These are phyloP conservation scores for Carex parvula DNA, from an alignment of 176 grass and related monocot genomes.

Conservation along the genomic window DNA sequence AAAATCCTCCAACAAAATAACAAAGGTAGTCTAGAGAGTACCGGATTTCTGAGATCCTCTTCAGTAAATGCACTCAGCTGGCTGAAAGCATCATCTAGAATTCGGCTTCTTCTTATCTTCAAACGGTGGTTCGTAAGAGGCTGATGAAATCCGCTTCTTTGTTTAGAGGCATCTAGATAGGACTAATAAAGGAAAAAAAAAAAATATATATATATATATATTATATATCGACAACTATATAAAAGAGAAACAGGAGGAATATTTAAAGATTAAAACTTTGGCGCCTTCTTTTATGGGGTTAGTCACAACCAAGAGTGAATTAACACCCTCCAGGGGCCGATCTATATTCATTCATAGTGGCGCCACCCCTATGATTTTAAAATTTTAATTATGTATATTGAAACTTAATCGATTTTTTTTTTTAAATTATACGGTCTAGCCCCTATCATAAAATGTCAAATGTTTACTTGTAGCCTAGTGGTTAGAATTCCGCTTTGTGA, in stretches of 20 bases:
- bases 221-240: slow-evolving; percentile 23
- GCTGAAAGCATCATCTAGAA: slow-evolving; percentile 98
- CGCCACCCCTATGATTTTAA: too few relatives aligned
- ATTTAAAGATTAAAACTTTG: neutral
- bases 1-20: neutral
- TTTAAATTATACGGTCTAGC: too few relatives aligned
- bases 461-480: too few relatives aligned
- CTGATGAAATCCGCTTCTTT: slow-evolving; percentile 49
- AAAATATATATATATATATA: slow-evolving; percentile 11
- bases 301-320: neutral
- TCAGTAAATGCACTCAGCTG: slow-evolving; percentile 66
- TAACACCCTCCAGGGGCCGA: neutral
- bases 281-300: neutral
- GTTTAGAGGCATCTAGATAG: slow-evolving; percentile 68
- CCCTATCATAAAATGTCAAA: too few relatives aligned
- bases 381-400: too few relatives aligned
- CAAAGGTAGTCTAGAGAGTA: slow-evolving; percentile 34
- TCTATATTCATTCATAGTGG: too few relatives aligned
- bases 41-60: slow-evolving; percentile 88
- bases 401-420: too few relatives aligned
- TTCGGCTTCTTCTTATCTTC: slow-evolving; percentile 92
- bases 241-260: slow-evolving; percentile 15
- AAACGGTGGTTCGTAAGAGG: slow-evolving; percentile 61
- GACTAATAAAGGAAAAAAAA: slow-evolving; percentile 40
- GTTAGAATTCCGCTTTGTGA: too few relatives aligned